These are phyloP conservation scores for Henckelia pumila DNA, from an alignment of 257 asterid species.

Conservation along the genomic window DNA sequence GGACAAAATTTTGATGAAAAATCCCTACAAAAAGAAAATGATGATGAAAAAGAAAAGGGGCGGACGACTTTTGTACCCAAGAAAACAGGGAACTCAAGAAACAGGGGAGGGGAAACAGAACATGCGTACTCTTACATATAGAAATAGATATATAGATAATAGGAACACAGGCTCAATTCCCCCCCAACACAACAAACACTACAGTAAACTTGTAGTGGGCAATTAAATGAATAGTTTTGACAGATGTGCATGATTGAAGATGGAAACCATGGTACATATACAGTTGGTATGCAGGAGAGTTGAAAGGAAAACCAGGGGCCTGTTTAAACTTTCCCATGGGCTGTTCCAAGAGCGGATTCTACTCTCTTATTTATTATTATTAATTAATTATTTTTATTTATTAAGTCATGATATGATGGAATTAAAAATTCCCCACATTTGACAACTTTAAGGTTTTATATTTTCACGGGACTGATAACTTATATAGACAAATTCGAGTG, in stretches of 20 bases:
- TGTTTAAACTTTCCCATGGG: conserved; percentile 53
- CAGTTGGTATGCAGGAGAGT: conserved; percentile 22
- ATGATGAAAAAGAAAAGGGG: not conserved
- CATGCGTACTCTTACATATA: not conserved
- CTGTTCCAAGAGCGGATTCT: conserved; percentile 57
- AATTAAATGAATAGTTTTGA: conserved; percentile 26
- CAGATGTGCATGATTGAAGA: conserved; percentile 17
- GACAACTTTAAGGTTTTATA: too few relatives aligned
- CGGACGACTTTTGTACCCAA: not conserved
- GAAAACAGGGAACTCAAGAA: conserved; percentile 17
- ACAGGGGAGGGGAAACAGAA: conserved; percentile 1
- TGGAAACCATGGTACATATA: conserved; percentile 26
- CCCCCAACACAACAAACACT: too few relatives aligned
- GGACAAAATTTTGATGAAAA: conserved; percentile 27
- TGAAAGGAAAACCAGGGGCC: conserved; percentile 66
- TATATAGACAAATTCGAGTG: too few relatives aligned
- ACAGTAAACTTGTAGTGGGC: conserved; percentile 6
- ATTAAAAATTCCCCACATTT: too few relatives aligned
- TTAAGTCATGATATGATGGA: too few relatives aligned
- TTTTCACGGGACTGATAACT: too few relatives aligned
- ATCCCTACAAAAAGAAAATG: not conserved
- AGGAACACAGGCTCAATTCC: conserved; percentile 15
- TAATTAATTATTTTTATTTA: too few relatives aligned
- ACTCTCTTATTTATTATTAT: too few relatives aligned
- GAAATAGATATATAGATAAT: conserved; percentile 21